Evolutionary conservation across 148 eudicot genomes (phyloP), one percentile per base, ranked within the genome.

Genomic region (Pharnaceum exiguum): DNA sequence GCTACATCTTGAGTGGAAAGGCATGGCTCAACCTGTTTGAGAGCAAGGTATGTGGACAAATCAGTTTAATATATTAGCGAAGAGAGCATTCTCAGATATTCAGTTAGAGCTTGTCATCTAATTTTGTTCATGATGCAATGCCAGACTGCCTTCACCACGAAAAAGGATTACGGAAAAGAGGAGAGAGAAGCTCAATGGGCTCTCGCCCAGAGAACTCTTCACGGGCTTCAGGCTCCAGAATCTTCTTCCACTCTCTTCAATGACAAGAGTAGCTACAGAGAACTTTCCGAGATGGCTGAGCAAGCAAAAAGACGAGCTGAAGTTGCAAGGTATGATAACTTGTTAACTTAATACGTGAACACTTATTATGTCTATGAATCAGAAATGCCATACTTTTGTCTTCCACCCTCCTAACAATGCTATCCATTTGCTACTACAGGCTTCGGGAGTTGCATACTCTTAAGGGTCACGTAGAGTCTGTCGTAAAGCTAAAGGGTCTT

Each of bases 101-200:
- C 15, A 4, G 7, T 11, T 15, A 36, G 27, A 53, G 47, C 17
- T 37, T 22, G 18, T 46, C n/a, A 37, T 62, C 39, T 36, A 29
- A n/a, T 53, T 4, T 28, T 18, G 21, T 29, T 53, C 18, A 13
- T 54, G 38, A 36, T 36, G 18, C 12, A 43, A 13, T 3, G 32
- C 38, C 70, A 86, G 95, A 86, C 95, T 27, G 95, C 95, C 2
- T 86, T 87, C 71, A 90, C 97, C 40, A 69, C 84, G 54, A 90
- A 90, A 90, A 83, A 83, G 69, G 90, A 90, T 63, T 90, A 77
- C 16, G 95, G 97, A 31, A 89, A 81, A 75, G 96, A 79, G 70
- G 96, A 85, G 77, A 83, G 96, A 57, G 94, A 89, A 67, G 97
- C 97, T 27, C 95, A 83, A 53, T 90, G 97, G 97, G 97, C 90